These are phyloP conservation scores for Boletus eberwhitei DNA, from an alignment of 768 basidiomycete genomes.

Conservation along the genomic window DNA sequence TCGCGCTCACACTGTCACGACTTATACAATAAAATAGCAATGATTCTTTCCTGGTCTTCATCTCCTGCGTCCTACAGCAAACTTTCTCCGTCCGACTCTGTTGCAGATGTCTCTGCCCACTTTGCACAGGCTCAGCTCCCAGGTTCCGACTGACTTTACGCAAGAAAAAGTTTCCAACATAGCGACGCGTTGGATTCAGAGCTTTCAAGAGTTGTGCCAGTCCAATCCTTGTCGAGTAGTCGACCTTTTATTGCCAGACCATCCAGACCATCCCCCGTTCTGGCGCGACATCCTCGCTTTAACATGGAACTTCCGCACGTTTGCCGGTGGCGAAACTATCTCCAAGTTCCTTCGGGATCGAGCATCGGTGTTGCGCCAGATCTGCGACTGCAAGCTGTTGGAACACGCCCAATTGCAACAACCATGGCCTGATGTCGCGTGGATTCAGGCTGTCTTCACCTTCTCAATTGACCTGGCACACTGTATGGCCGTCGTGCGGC, in stretches of 20 bases:
- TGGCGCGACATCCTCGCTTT: constrained; percentile 28
- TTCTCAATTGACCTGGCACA: constrained; percentile 1
- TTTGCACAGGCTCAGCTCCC: background rate
- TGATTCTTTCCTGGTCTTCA: background rate
- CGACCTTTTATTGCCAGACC: background rate
- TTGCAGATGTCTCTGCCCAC: background rate
- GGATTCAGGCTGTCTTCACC: constrained; percentile 27
- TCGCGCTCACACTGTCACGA: background rate
- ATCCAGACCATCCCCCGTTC: background rate
- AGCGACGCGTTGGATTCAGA: constrained; percentile 1
- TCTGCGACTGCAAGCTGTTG: background rate
- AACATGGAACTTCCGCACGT: constrained; percentile 52
- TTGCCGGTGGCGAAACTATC: constrained; percentile 36
- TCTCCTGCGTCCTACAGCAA: background rate
- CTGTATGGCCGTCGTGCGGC: constrained; percentile 4
- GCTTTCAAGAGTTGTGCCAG: background rate
- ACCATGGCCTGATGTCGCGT: constrained; percentile 51
- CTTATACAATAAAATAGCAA: background rate
- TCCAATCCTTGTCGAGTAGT: background rate
- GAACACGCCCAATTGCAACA: constrained; percentile 18
- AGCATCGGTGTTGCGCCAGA: constrained; percentile 16
- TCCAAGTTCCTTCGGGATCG: constrained; percentile 32
- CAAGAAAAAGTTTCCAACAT: background rate
- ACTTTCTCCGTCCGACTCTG: too few species aligned
- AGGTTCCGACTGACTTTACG: background rate